A percentile compares a stretch with the other conserved stretches of the same genome.
phyloP scores from a whole-genome alignment of 345 rosid genomes.

The Geranium brycei region DNA sequence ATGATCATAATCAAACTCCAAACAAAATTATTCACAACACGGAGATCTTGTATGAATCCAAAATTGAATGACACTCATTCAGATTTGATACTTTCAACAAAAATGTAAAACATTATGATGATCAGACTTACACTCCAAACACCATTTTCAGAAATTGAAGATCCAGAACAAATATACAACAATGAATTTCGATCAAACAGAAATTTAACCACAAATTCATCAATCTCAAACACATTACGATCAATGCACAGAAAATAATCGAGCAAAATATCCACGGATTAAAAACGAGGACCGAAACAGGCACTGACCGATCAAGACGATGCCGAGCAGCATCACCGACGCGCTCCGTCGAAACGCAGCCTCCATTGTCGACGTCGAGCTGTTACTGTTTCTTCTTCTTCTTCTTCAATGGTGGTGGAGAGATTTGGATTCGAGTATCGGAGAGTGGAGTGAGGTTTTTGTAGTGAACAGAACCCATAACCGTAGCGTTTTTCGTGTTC shows the following conservation, averaged over 20 bases:
- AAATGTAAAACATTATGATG: too few species aligned
- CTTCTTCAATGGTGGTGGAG: too few species aligned
- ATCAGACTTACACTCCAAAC: neutral
- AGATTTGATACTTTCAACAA: too few species aligned
- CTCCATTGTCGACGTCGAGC: too few species aligned
- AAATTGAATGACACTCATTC: too few species aligned
- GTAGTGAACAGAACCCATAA: too few species aligned
- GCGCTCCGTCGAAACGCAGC: neutral
- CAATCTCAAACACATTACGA: neutral
- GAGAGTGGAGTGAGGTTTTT: too few species aligned
- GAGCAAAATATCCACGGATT: neutral
- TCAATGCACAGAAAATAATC: neutral
- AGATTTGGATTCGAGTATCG: too few species aligned
- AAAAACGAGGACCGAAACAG: neutral
- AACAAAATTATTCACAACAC: neutral
- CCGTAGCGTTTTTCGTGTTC: too few species aligned
- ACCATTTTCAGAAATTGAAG: neutral
- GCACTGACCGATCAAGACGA: neutral
- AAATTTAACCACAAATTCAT: neutral
- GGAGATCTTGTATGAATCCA: too few species aligned
- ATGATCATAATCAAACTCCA: neutral
- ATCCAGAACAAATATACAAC: too few species aligned
- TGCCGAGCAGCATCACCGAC: neutral
- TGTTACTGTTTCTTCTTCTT: too few species aligned
- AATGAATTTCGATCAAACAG: neutral